Evolutionary conservation across 805 yeast genomes (phyloP).

Genomic region (Cyberlindnera samutprakarnensis): DNA sequence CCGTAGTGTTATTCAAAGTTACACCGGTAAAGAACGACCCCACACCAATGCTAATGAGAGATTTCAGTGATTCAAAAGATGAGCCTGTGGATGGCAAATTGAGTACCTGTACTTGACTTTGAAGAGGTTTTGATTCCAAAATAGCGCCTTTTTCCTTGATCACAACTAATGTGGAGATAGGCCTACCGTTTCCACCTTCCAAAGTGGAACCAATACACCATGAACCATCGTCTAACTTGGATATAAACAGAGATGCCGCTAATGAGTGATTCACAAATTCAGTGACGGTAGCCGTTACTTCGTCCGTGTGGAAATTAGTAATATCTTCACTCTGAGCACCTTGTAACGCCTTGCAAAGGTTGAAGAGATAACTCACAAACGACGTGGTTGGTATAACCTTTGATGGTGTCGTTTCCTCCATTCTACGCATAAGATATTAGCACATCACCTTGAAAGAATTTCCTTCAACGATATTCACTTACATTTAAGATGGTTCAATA

Average conservation of each 20-base stretch:
- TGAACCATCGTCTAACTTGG: slow-evolving; percentile 7
- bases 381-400: too few species aligned
- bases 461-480: too few species aligned
- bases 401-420: too few species aligned
- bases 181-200: slow-evolving; percentile 2
- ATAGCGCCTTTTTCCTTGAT: slow-evolving; percentile 36
- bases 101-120: slow-evolving; percentile 27
- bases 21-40: slow-evolving; percentile 61
- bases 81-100: slow-evolving; percentile 26
- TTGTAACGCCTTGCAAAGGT: slow-evolving; percentile 22
- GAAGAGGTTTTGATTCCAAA: slow-evolving; percentile 15
- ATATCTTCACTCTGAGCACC: slow-evolving; percentile 22
- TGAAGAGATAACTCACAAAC: slow-evolving; percentile 24
- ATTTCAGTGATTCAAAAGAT: slow-evolving; percentile 44
- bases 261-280: slow-evolving; percentile 17
- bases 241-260: slow-evolving; percentile 21
- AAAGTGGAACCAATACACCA: slow-evolving; percentile 12
- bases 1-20: slow-evolving; percentile 22
- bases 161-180: slow-evolving; percentile 28
- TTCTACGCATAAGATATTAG: too few species aligned
- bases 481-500: too few species aligned
- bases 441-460: too few species aligned
- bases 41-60: slow-evolving; percentile 55
- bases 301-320: slow-evolving; percentile 19
- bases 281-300: slow-evolving; percentile 6